These are phyloP conservation scores for Thelonectria olida DNA, from an alignment of 2,329 filamentous ascomycete species.

Conservation along the genomic window DNA sequence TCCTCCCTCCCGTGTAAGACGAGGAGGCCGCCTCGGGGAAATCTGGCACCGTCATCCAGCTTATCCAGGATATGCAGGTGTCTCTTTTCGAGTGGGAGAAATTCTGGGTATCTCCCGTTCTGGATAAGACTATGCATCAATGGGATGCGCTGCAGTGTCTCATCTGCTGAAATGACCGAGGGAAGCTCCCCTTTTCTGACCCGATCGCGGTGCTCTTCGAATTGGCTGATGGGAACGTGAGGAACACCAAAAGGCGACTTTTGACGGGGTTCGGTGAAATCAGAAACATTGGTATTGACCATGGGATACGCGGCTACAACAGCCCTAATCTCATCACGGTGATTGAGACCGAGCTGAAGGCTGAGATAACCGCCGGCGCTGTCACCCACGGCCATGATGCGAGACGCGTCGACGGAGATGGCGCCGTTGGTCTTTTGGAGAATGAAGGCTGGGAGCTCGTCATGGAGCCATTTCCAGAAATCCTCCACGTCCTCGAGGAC, in stretches of 20 bases:
- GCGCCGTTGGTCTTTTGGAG: not conserved
- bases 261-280: not conserved
- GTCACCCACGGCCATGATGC: constrained; percentile 3
- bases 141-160: not conserved
- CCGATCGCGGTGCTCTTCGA: not conserved
- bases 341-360: constrained; percentile 3
- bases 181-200: not conserved
- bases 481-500: constrained; percentile 9
- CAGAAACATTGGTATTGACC: not conserved
- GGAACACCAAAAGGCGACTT: not conserved
- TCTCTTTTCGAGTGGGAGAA: not conserved
- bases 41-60: constrained; percentile 2
- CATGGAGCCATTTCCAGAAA: constrained; percentile 5
- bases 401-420: not conserved
- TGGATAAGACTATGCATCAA: constrained; percentile 2
- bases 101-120: not conserved
- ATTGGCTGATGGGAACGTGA: not conserved
- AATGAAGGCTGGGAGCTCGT: not conserved
- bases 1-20: constrained; percentile 11
- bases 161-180: not conserved
- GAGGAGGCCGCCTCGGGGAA: constrained; percentile 7
- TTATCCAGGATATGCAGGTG: constrained; percentile 2
- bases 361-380: constrained; percentile 13
- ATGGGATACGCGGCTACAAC: constrained; percentile 9
- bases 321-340: constrained; percentile 1